Base-by-base conservation (phyloP, 2,329 filamentous ascomycete genomes). In the Xylaria sp. region DNA sequence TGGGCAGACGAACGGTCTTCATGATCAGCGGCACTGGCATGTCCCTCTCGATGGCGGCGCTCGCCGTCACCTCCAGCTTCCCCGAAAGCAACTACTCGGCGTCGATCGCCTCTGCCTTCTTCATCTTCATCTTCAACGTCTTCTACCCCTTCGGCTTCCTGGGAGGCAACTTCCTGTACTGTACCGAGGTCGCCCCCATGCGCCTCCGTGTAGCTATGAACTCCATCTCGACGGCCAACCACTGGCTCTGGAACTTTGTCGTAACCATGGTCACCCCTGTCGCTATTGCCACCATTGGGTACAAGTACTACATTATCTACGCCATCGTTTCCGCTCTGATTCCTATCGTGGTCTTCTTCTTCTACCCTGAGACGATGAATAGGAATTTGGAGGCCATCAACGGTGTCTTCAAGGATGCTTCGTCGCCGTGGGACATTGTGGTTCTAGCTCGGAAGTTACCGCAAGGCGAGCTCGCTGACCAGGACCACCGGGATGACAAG, bases 231-330 rank as follows among this genome's bases (percentile, higher is more conserved):
- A 79, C 77, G 7, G 74, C 72, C 7, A 76, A 79, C 14, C 86
- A 87, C 75, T 87, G 84, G 84, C 57, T 60, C 43, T 54, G 52
- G 73, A 88, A 88, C 72, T 87, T 87, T 70, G 72, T 86, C 67
- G 80, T 88, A 15, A 85, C 88, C 56, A 87, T 87, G 83, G 83
- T 88, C 62, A 87, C 85, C 0, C 86, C 86, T 0, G 76, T 87
- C 1, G 79, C 84, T 0, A 85, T 88, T 63, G 74, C 80, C 54
- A 83, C 77, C 55, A 89, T 89, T 64, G 73, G 76, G 12, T 83
- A 85, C 75, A 79, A 85, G 67, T 89, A 87, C 0, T 89, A 89
- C 74, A 83, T 85, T 69, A 84, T 90, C 67, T 90, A 89, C 69
- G 87, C 87, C 6, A 80, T 86, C 42, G 87, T 89, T 76, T 88